phyloP scores from a whole-genome alignment of 2,329 filamentous ascomycete species.

The Fusarium falciforme region DNA sequence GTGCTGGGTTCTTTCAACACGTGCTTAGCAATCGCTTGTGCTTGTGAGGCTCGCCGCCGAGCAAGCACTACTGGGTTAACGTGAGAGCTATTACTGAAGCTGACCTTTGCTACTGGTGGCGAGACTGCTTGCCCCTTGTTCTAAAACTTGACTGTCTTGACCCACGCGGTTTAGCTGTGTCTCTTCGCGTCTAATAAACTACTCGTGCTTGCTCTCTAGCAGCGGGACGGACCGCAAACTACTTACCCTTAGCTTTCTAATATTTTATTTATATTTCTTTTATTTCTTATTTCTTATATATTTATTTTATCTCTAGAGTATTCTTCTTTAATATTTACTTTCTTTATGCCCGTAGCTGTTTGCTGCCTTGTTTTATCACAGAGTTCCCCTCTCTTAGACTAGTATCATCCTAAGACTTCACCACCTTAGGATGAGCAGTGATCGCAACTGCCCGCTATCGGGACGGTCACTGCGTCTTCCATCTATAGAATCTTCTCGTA shows the following conservation, averaged over 20 bases:
- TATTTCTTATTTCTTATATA: neutral
- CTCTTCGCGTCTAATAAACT: neutral
- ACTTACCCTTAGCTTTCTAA: neutral
- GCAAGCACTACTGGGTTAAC: neutral
- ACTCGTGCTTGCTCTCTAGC: neutral
- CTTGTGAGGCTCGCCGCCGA: neutral
- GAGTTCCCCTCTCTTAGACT: neutral
- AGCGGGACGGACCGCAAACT: neutral
- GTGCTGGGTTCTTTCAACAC: neutral
- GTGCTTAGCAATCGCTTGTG: constrained; percentile 1
- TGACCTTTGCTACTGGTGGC: neutral
- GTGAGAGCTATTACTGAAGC: neutral
- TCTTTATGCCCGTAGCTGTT: neutral
- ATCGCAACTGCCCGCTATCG: constrained; percentile 12
- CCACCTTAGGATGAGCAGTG: constrained; percentile 8
- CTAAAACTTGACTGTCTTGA: neutral
- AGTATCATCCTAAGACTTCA: neutral
- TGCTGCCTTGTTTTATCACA: neutral
- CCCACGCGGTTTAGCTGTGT: neutral
- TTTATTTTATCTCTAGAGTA: neutral
- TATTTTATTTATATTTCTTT: neutral
- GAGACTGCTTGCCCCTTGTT: neutral
- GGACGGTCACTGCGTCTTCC: neutral
- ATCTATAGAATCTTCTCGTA: neutral
- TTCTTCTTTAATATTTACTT: neutral